phyloP scores from a whole-genome alignment of 306 rosid genomes.

The Citrullus mucosospermus region DNA sequence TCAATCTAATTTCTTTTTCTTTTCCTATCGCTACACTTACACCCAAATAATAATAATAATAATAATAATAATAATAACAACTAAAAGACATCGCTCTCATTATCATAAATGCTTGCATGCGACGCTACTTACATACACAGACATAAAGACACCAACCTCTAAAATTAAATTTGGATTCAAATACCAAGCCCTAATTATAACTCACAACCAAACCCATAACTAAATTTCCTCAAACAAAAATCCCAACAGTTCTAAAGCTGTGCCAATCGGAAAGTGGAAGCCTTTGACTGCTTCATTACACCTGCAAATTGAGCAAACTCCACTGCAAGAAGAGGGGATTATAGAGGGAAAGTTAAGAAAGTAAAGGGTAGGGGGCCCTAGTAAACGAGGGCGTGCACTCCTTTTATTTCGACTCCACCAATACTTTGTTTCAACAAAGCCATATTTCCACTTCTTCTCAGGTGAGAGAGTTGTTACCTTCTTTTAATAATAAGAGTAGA shows the following conservation, averaged over 20 bases:
- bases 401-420: conserved; percentile 1
- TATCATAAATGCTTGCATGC: conserved; percentile 69
- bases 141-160: conserved; percentile 30
- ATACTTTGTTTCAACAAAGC: background rate
- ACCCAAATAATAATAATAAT: background rate
- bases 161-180: conserved; percentile 23
- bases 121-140: conserved; percentile 32
- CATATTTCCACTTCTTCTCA: background rate
- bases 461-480: background rate
- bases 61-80: background rate
- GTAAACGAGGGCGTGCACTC: conserved; percentile 6
- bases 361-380: background rate
- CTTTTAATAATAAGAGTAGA: background rate
- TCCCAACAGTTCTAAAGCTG: background rate
- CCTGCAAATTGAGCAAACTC: background rate
- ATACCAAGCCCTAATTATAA: conserved; percentile 7
- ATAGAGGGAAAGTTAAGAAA: background rate
- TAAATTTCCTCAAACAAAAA: background rate
- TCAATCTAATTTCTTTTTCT: background rate
- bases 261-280: conserved; percentile 1
- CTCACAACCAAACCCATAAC: background rate
- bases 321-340: background rate
- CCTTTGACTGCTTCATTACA: background rate
- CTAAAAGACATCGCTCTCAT: conserved; percentile 33
- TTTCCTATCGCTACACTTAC: background rate